phyloP scores from a whole-genome alignment of 169 alveolate species.

The Eimeria praecox region DNA sequence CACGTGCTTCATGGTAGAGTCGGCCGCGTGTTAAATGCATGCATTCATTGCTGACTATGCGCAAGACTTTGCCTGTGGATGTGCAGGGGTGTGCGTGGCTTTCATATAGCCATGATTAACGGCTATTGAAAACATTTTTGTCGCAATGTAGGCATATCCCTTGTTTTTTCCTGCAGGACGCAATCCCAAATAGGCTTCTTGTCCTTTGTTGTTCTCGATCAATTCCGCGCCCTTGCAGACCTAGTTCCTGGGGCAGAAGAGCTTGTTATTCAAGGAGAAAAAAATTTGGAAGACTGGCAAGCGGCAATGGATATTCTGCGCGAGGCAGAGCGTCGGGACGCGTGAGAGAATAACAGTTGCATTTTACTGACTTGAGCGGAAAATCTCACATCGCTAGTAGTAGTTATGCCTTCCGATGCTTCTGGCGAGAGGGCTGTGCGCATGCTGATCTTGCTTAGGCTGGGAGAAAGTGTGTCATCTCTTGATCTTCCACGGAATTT shows the following conservation, averaged over 20 bases:
- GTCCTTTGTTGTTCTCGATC: slow-evolving; percentile 82
- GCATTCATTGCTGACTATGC: background rate
- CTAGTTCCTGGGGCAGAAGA: slow-evolving; percentile 77
- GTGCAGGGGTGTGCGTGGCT: background rate
- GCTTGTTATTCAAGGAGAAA: slow-evolving; percentile 78
- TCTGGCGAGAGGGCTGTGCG: background rate
- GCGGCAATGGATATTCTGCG: slow-evolving; percentile 73
- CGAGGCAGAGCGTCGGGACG: slow-evolving; percentile 72
- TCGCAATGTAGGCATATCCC: background rate
- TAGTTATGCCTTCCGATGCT: background rate
- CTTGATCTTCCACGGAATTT: slow-evolving; percentile 76
- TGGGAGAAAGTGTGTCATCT: slow-evolving; percentile 50
- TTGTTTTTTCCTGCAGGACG: slow-evolving; percentile 61
- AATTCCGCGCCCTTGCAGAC: slow-evolving; percentile 82
- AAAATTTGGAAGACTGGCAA: slow-evolving; percentile 81
- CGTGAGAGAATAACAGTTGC: slow-evolving; percentile 16
- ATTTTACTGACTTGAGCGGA: background rate
- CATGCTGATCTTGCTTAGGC: background rate
- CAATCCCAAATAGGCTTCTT: slow-evolving; percentile 83
- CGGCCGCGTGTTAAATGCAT: background rate
- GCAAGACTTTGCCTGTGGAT: background rate
- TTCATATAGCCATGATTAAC: background rate
- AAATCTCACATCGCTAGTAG: background rate
- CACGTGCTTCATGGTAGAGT: background rate
- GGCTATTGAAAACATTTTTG: background rate